A percentile compares a stretch with the other conserved stretches of the same genome.
Conservation (phyloP, 805 yeast genomes). For the Isabelozyma heimii region DNA sequence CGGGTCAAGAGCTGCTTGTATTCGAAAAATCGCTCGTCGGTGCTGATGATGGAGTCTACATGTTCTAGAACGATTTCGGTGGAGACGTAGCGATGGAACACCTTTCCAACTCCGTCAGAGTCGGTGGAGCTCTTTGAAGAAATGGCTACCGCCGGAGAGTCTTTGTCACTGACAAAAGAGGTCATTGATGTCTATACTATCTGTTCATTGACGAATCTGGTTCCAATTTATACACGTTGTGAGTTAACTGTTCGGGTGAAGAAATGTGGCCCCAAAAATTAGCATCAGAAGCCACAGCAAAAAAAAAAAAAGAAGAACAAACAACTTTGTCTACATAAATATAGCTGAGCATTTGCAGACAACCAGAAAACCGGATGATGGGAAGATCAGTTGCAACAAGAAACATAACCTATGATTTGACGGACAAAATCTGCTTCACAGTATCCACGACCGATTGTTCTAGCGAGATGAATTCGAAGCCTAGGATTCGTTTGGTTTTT, state of each 20-base stretch:
- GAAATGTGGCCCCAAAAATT: too few relatives aligned
- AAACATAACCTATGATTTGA: too few relatives aligned
- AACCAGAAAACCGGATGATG: too few relatives aligned
- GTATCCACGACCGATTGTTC: slow-evolving; percentile 19
- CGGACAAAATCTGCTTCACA: slow-evolving; percentile 16
- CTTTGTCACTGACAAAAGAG: not conserved
- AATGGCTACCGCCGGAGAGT: not conserved
- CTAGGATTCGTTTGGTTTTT: slow-evolving; percentile 15
- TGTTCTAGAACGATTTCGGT: not conserved
- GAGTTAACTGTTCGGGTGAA: too few relatives aligned
- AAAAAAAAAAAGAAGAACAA: too few relatives aligned
- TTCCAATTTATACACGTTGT: too few relatives aligned
- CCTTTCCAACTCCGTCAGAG: not conserved
- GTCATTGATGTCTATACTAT: not conserved
- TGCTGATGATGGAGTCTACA: not conserved
- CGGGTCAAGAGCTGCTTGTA: not conserved
- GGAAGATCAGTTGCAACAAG: too few relatives aligned
- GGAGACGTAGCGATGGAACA: not conserved
- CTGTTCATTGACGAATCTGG: not conserved
- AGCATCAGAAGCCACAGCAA: too few relatives aligned
- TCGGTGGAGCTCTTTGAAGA: not conserved
- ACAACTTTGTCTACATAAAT: too few relatives aligned
- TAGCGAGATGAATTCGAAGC: slow-evolving; percentile 14
- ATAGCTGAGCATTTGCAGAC: too few relatives aligned
- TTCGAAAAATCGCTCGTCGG: not conserved